A percentile compares a stretch with the other conserved stretches of the same genome.
Conservation (phyloP, 2,329 filamentous ascomycete genomes). For the Fusarium sp. region DNA sequence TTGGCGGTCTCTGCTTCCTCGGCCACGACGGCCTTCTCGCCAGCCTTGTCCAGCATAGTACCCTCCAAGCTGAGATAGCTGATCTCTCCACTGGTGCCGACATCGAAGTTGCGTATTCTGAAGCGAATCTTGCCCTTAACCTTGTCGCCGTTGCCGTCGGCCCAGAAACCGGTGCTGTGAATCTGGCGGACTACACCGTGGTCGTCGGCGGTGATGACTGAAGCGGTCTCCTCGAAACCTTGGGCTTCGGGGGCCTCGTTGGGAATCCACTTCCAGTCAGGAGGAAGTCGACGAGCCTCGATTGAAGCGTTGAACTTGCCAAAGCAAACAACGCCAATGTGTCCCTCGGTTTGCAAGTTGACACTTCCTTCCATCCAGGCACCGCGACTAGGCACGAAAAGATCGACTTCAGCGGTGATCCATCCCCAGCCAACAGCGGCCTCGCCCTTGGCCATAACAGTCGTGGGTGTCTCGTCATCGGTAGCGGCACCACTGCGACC, state of each 20-base stretch:
- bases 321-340: conserved; percentile 89
- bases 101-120: conserved; percentile 86
- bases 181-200: conserved; percentile 66
- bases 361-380: conserved; percentile 83
- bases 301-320: conserved; percentile 94
- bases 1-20: conserved; percentile 59
- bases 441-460: conserved; percentile 74
- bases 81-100: conserved; percentile 77
- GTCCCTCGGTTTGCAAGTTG: conserved; percentile 88
- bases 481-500: conserved; percentile 61
- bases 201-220: conserved; percentile 58
- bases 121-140: conserved; percentile 80
- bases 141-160: conserved; percentile 75
- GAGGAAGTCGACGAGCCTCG: conserved; percentile 79
- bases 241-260: conserved; percentile 58
- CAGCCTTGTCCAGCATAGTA: conserved; percentile 79
- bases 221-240: conserved; percentile 58
- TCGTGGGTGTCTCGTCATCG: conserved; percentile 61
- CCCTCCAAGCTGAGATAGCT: conserved; percentile 89
- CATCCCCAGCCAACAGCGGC: conserved; percentile 89
- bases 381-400: conserved; percentile 82
- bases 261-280: conserved; percentile 83
- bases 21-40: conserved; percentile 68
- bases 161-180: conserved; percentile 77
- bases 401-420: conserved; percentile 86